phyloP scores from a whole-genome alignment of 2,329 filamentous ascomycete genomes.

The Venturia pyrina region DNA sequence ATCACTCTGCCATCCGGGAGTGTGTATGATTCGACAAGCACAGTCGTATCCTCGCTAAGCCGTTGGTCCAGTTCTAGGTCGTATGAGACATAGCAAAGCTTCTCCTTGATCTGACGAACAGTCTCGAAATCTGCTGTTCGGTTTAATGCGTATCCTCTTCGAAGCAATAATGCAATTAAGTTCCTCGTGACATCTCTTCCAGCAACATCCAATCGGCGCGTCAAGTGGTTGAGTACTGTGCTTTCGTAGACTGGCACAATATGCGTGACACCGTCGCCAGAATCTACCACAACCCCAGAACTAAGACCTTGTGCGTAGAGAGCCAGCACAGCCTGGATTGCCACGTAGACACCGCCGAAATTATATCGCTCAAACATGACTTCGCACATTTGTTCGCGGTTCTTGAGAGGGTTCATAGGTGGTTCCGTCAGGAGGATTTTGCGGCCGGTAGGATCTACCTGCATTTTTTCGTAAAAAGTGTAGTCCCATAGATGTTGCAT shows the following conservation, averaged over 20 bases:
- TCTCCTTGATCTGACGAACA: constrained; percentile 98
- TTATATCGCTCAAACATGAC: constrained; percentile 98
- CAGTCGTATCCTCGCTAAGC: constrained; percentile 92
- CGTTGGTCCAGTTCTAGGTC: constrained; percentile 93
- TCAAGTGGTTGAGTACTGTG: constrained; percentile 94
- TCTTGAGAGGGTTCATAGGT: constrained; percentile 94
- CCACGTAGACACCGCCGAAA: constrained; percentile 95
- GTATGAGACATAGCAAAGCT: constrained; percentile 98
- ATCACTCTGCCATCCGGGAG: constrained; percentile 94
- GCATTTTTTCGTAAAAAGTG: constrained; percentile 96
- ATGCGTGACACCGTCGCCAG: constrained; percentile 94
- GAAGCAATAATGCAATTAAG: constrained; percentile 85
- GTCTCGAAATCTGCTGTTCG: constrained; percentile 98
- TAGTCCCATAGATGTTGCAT: constrained; percentile 99
- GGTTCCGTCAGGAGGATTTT: constrained; percentile 98
- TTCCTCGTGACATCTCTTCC: constrained; percentile 98
- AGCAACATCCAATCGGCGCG: constrained; percentile 84
- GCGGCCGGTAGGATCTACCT: constrained; percentile 77
- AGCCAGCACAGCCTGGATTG: constrained; percentile 92
- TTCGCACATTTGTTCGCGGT: constrained; percentile 95
- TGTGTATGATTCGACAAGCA: constrained; percentile 95
- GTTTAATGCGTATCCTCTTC: constrained; percentile 93
- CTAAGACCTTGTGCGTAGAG: constrained; percentile 85
- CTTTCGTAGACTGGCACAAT: constrained; percentile 98
- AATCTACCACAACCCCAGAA: constrained; percentile 94